Percentiles rank a stretch among this genome's conserved stretches.
Evolutionary conservation across 2,329 filamentous ascomycete genomes (phyloP).

Genomic region (Pseudopyrenochaeta lycopersici): DNA sequence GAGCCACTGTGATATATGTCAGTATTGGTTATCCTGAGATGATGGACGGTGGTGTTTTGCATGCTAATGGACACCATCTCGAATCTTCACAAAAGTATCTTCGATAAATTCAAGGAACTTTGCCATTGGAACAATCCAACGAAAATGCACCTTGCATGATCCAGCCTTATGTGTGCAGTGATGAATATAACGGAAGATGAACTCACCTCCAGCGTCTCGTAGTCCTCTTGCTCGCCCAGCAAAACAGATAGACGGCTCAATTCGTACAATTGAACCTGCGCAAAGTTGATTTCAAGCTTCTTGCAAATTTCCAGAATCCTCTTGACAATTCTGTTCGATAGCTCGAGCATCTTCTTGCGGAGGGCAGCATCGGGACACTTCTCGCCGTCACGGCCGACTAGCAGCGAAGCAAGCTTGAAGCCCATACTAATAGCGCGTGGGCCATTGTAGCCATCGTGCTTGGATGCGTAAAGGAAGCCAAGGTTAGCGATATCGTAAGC

Average conservation of each 20-base stretch:
- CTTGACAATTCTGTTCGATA: slow-evolving; percentile 53
- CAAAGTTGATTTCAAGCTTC: slow-evolving; percentile 54
- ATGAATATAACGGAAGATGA: too few relatives aligned
- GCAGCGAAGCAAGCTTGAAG: slow-evolving; percentile 47
- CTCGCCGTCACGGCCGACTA: slow-evolving; percentile 40
- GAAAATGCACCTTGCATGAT: too few relatives aligned
- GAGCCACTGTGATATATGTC: background rate
- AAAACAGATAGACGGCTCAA: slow-evolving; percentile 55
- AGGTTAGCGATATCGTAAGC: slow-evolving; percentile 46
- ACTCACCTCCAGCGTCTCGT: slow-evolving; percentile 48
- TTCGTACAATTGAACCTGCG: slow-evolving; percentile 52
- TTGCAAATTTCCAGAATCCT: slow-evolving; percentile 53
- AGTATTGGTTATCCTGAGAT: background rate
- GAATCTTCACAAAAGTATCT: too few relatives aligned
- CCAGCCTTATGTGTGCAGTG: too few relatives aligned
- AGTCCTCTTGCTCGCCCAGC: slow-evolving; percentile 57
- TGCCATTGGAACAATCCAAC: too few relatives aligned
- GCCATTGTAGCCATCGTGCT: slow-evolving; percentile 43
- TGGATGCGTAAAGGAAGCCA: slow-evolving; percentile 42
- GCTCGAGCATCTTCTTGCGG: slow-evolving; percentile 52
- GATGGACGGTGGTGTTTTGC: too few relatives aligned
- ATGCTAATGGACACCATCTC: too few relatives aligned
- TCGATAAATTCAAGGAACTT: too few relatives aligned
- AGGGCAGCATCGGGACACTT: slow-evolving; percentile 41
- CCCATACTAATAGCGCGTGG: slow-evolving; percentile 47